Percentiles rank a stretch among this genome's conserved stretches.
phyloP scores from a whole-genome alignment of 176 grass and related monocot species.

The Alopecurus myosuroides region DNA sequence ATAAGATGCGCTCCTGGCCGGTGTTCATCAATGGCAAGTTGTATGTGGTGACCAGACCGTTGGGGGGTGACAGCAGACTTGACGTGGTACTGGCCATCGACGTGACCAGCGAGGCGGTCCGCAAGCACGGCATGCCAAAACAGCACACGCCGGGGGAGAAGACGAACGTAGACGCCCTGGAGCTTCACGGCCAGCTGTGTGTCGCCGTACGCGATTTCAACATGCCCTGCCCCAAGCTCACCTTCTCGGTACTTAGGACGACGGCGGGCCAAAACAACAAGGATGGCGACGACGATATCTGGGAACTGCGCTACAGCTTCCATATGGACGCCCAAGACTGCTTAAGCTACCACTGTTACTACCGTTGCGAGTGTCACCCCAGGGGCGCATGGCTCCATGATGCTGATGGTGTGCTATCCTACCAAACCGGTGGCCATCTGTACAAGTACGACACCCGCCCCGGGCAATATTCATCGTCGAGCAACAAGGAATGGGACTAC shows the following conservation, averaged over 20 bases:
- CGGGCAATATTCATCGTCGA: accelerated
- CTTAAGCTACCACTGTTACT: not conserved
- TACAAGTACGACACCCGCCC: not conserved
- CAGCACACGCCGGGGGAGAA: too few relatives aligned
- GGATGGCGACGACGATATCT: not conserved
- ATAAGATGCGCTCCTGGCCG: not conserved
- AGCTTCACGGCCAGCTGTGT: not conserved
- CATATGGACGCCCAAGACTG: not conserved
- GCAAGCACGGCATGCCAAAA: not conserved
- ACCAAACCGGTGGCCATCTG: not conserved
- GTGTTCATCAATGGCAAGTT: not conserved
- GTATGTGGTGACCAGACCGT: not conserved
- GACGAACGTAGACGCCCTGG: not conserved
- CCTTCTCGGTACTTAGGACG: not conserved
- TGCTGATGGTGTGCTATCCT: not conserved
- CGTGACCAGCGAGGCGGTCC: too few relatives aligned
- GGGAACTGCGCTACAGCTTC: not conserved
- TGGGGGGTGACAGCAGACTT: not conserved
- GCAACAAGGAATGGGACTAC: too few relatives aligned
- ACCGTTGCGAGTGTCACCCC: not conserved
- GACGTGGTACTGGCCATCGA: not conserved
- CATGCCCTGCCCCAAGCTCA: not conserved
- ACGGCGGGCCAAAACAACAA: not conserved
- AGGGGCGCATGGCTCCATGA: not conserved
- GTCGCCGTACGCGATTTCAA: not conserved